These are phyloP conservation scores for Mycosphaerella sp. DNA, from an alignment of 2,329 filamentous ascomycete species.

Conservation along the genomic window DNA sequence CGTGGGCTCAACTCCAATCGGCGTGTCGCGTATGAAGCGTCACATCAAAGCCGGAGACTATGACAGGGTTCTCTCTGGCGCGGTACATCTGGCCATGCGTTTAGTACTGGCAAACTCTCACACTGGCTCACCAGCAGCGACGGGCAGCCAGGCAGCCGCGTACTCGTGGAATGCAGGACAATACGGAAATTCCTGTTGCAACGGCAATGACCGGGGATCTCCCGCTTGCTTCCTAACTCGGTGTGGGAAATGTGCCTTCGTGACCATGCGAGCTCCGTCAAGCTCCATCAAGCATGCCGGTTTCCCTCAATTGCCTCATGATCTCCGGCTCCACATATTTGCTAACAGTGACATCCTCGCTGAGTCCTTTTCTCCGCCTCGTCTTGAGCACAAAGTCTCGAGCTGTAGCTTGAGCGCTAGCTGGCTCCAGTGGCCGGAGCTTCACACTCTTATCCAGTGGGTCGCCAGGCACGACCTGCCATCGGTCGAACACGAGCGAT, in stretches of 20 bases:
- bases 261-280: not conserved
- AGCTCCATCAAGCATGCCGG: constrained; percentile 58
- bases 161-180: no score
- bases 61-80: not conserved
- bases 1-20: not conserved
- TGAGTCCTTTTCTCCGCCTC: constrained; percentile 81
- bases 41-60: not conserved
- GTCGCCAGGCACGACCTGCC: constrained; percentile 93
- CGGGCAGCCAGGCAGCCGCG: no score
- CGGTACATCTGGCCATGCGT: no score
- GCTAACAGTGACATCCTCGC: constrained; percentile 90
- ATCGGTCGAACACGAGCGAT: constrained; percentile 88
- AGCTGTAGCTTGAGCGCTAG: constrained; percentile 79
- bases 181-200: not conserved
- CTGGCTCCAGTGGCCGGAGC: constrained; percentile 77
- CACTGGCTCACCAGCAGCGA: no score
- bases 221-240: not conserved
- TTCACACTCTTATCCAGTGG: constrained; percentile 83
- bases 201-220: no score
- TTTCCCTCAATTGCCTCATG: constrained; percentile 80
- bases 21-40: not conserved
- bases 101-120: no score
- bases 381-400: constrained; percentile 97
- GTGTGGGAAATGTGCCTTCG: not conserved
- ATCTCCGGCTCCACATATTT: constrained; percentile 96